phyloP scores from a whole-genome alignment of 2,329 filamentous ascomycete species.

The Neonectria faginata region DNA sequence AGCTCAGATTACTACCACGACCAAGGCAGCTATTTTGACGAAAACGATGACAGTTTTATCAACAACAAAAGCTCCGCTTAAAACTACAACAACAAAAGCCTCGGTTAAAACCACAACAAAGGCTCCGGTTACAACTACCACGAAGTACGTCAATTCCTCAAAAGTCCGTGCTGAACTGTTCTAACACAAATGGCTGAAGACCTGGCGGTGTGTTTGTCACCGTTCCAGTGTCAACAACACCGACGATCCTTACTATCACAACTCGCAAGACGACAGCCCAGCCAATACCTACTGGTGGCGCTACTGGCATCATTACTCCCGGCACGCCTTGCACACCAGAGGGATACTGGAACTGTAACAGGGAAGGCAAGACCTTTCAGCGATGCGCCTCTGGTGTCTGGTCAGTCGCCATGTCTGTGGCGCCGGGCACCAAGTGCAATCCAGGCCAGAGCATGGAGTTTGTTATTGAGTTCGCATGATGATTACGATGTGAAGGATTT shows the following conservation, averaged over 20 bases:
- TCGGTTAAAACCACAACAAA: conserved; percentile 5
- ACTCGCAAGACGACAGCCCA: conserved; percentile 25
- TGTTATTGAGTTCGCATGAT: conserved; percentile 32
- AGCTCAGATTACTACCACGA: conserved; percentile 37
- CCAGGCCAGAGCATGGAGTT: conserved; percentile 45
- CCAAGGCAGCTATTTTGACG: background rate
- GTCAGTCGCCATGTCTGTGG: conserved; percentile 61
- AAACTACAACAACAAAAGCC: conserved; percentile 6
- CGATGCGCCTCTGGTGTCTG: conserved; percentile 69
- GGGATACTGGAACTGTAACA: conserved; percentile 38
- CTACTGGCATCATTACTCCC: conserved; percentile 26
- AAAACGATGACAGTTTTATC: too few species aligned
- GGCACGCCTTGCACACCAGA: conserved; percentile 44
- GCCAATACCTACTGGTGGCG: conserved; percentile 27
- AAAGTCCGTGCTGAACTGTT: background rate
- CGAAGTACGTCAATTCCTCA: conserved; percentile 23
- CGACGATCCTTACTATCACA: conserved; percentile 30
- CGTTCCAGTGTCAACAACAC: conserved; percentile 14
- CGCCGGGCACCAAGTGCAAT: conserved; percentile 64
- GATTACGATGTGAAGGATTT: conserved; percentile 1
- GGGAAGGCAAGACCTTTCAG: conserved; percentile 58
- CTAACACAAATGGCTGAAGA: conserved; percentile 38
- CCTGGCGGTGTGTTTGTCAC: conserved; percentile 57
- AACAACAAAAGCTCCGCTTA: conserved; percentile 5
- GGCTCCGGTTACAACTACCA: conserved; percentile 12